Base-by-base conservation (phyloP, 2,329 filamentous ascomycete genomes). In the Botrytis deweyae region DNA sequence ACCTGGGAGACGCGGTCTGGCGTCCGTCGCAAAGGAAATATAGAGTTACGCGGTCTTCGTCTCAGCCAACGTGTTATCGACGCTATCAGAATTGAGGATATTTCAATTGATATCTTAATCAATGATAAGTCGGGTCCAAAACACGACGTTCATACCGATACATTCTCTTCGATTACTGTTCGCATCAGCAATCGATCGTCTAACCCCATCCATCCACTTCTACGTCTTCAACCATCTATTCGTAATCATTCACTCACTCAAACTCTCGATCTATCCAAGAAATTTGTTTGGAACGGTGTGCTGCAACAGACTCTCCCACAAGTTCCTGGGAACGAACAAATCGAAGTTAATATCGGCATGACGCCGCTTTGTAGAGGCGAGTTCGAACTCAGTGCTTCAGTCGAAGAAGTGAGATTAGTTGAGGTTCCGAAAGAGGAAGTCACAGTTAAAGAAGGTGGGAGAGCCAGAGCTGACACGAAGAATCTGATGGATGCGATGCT, bases 231-330 rank as follows among this genome's bases (percentile, higher is more conserved):
- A 81, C 94, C 95, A 0, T 88, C 90, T 69, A 87, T 97, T 25
- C 88, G 92, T 63, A 89, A 94, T 79, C 89, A 95, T 25, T 70
- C 76, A 1, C 77, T 80, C 16, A 90, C 89, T 75, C 86, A 93
- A 22, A 92, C 93, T 3, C 88, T 97, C 25, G 95, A 97, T 81
- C 89, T 95, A 73, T 92, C 92, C 61, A 91, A 93, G 79, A 93
- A 94, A 76, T 87, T 97, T 72, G 91, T 91, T 1, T 96, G 93
- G 91, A 95, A 94, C 76, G 95, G 95, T 1, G 90, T 92, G 44
- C 83, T 97, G 73, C 95, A 98, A 83, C 91, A 91, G 79, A 86
- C 88, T 2, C 84, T 97, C 0, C 90, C 92, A 0, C 80, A 88
- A 10, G 81, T 97, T 1, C 82, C 83, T 9, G 88, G 90, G 0